phyloP scores from a whole-genome alignment of 768 basidiomycete genomes.

The Pleurotus salmoneostramineus region DNA sequence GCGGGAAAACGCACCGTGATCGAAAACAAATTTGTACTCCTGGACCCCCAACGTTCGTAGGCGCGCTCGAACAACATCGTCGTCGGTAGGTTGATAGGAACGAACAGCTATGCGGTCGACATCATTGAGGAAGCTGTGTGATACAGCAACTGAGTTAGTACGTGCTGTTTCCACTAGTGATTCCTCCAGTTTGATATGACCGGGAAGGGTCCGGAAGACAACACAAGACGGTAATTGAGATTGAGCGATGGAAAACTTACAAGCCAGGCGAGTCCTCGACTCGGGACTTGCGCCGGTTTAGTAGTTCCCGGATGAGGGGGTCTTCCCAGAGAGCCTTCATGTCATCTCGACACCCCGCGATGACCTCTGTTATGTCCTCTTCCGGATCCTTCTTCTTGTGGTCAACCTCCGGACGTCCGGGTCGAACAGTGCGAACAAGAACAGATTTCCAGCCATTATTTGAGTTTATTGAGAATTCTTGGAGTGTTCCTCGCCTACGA shows the following conservation, averaged over 20 bases:
- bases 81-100: slow-evolving; percentile 68
- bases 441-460: slow-evolving; percentile 65
- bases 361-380: slow-evolving; percentile 53
- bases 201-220: background rate
- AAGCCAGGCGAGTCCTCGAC: slow-evolving; percentile 74
- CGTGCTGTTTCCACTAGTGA: too few relatives aligned
- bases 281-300: slow-evolving; percentile 46
- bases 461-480: slow-evolving; percentile 59
- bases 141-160: background rate
- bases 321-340: slow-evolving; percentile 72
- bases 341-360: slow-evolving; percentile 59
- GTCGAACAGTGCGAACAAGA: slow-evolving; percentile 42
- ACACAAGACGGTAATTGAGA: background rate
- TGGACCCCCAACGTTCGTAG: slow-evolving; percentile 76
- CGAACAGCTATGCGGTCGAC: slow-evolving; percentile 57
- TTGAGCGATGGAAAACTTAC: slow-evolving; percentile 35
- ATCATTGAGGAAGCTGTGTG: slow-evolving; percentile 63
- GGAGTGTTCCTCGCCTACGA: slow-evolving; percentile 21
- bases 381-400: slow-evolving; percentile 36
- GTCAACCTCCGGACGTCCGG: slow-evolving; percentile 15
- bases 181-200: background rate
- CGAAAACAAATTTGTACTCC: slow-evolving; percentile 65
- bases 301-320: slow-evolving; percentile 53
- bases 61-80: slow-evolving; percentile 77
- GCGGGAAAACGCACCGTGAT: slow-evolving; percentile 43